Base-by-base conservation (phyloP, 495 filamentous ascomycete genomes). In the Aspergillus asperescens region DNA sequence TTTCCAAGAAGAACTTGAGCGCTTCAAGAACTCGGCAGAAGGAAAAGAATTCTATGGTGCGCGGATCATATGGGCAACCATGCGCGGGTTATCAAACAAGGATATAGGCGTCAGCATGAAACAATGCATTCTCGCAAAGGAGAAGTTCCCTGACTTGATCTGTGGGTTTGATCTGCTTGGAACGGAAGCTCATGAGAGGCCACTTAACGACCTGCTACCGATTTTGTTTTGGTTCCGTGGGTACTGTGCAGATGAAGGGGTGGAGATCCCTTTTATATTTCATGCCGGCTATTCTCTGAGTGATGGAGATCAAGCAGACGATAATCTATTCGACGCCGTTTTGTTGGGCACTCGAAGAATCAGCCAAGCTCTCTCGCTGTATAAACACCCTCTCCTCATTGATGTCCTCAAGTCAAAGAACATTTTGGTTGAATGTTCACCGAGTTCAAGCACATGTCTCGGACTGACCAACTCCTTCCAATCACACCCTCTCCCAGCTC, bases 211-310 rank as follows among this genome's bases (percentile, higher is more conserved):
- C 57, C 72, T 94, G 2, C 77, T 89, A 0, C 90, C 91, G 0
- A 79, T 94, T 47, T 69, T 97, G 1, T 90, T 96, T 60, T 96
- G 88, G 88, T 96, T 97, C 74, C 82, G 82, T 29, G 92, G 92
- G 61, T 79, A 81, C 45, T 96, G 91, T 63, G 78, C 79, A 9
- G 79, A 87, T 60, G 83, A 89, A 62, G 82, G 77, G 7, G 77
- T 95, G 24, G 81, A 93, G 19, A 85, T 98, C n/a, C 93, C 93
- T 3, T 94, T 95, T 70, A 93, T 92, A 73, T 91, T 98, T 67
- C 90, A 95, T 60, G 93, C 91, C 2, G 93, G 91, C 24, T 90
- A 95, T 64, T 84, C 78, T 32, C 78, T 91, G 0, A 88, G 88
- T 13, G 85, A 90, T 56, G 90, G 88, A 12, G 83, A 81, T 58